A percentile compares a stretch with the other conserved stretches of the same genome.
phyloP scores from a whole-genome alignment of 352 stramenopile genomes.

The Discostella stelligera region DNA sequence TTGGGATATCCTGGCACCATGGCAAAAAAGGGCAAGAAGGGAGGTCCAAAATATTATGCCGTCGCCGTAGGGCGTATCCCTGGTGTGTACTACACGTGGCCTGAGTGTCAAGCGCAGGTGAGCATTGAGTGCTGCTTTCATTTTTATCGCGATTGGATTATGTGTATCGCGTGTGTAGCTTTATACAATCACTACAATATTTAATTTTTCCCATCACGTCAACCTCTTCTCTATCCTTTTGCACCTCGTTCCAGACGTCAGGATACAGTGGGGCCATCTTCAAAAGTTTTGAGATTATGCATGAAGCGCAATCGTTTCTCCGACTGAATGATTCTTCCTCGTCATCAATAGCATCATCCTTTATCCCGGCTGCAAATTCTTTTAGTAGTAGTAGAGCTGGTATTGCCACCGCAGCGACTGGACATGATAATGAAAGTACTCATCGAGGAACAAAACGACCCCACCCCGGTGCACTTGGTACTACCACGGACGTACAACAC shows the following conservation, averaged over 20 bases:
- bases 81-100: constrained; percentile 64
- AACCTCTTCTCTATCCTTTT: too few species aligned
- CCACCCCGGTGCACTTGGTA: background rate
- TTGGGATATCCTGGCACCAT: too few species aligned
- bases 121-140: too few species aligned
- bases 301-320: constrained; percentile 50
- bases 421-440: constrained; percentile 5
- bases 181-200: too few species aligned
- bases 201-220: too few species aligned
- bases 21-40: constrained; percentile 34
- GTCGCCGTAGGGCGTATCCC: constrained; percentile 51
- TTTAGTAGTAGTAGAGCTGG: too few species aligned
- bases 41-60: constrained; percentile 59
- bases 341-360: background rate
- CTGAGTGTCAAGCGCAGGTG: constrained; percentile 63
- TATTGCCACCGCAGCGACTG: background rate
- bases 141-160: too few species aligned
- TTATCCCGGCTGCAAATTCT: too few species aligned
- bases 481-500: constrained; percentile 11
- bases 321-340: background rate
- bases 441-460: constrained; percentile 19
- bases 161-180: too few species aligned
- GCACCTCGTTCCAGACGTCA: constrained; percentile 22
- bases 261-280: constrained; percentile 53
- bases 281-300: constrained; percentile 54